Conservation (phyloP, 148 eudicot species). For the Amaranthus cruentus region DNA sequence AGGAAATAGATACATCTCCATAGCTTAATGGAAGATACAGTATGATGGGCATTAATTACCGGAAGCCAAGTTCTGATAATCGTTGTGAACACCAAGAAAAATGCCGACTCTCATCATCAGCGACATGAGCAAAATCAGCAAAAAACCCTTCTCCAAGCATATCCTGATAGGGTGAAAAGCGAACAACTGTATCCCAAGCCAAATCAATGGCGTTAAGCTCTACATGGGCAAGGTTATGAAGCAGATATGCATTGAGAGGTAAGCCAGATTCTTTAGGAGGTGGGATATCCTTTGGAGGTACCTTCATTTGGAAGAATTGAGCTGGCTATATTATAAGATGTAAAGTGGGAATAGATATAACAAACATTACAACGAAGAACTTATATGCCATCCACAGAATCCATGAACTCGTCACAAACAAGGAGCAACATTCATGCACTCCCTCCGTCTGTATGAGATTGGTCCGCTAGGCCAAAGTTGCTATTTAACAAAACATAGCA, state of each 20-base stretch:
- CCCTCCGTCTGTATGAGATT: no score
- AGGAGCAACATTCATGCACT: background rate
- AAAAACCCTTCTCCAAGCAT: slow-evolving; percentile 75
- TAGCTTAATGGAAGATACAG: background rate
- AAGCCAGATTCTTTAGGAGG: slow-evolving; percentile 70
- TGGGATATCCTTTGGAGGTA: slow-evolving; percentile 78
- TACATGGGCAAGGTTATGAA: slow-evolving; percentile 96
- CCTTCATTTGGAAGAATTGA: slow-evolving; percentile 35
- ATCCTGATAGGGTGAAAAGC: slow-evolving; percentile 70
- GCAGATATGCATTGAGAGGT: slow-evolving; percentile 91
- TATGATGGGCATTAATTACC: slow-evolving; percentile 31
- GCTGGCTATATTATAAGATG: background rate
- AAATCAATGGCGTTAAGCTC: slow-evolving; percentile 93
- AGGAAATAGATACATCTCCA: background rate
- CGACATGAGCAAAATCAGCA: slow-evolving; percentile 92
- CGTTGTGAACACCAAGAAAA: slow-evolving; percentile 95
- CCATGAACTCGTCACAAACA: background rate
- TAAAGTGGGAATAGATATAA: background rate
- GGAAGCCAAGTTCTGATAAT: slow-evolving; percentile 78
- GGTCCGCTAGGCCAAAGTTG: no score
- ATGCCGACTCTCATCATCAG: slow-evolving; percentile 99
- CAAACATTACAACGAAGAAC: background rate
- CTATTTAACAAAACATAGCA: no score
- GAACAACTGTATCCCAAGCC: slow-evolving; percentile 97
- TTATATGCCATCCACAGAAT: background rate